Conservation (phyloP, 2,329 filamentous ascomycete genomes). For the Xylaria sp. region DNA sequence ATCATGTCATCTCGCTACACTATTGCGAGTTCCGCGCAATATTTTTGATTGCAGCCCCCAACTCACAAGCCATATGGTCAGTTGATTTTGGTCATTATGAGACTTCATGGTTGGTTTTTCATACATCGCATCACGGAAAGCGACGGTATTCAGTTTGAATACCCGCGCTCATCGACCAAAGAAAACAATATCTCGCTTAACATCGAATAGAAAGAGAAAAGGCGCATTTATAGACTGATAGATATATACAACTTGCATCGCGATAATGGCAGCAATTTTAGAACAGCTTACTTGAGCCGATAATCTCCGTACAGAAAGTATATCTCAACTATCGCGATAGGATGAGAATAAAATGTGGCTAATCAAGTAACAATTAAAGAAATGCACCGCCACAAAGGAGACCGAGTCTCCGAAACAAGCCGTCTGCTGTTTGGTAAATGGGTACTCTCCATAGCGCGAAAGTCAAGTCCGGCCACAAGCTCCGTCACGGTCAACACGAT, state of each 20-base stretch:
- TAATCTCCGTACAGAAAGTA: not conserved
- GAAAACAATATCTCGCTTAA: not conserved
- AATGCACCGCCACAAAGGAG: conserved; percentile 29
- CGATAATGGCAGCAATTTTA: not conserved
- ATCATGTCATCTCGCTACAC: not conserved
- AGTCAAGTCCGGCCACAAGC: conserved; percentile 22
- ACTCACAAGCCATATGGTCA: not conserved
- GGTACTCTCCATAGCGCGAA: conserved; percentile 14
- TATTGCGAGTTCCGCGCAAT: not conserved
- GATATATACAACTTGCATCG: conserved; percentile 1
- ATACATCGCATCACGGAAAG: not conserved
- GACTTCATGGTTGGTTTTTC: not conserved
- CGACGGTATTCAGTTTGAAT: not conserved
- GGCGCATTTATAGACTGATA: conserved; percentile 8
- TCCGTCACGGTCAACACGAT: conserved; percentile 6
- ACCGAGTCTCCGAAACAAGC: conserved; percentile 41
- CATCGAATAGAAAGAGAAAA: conserved; percentile 1
- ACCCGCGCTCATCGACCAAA: not conserved
- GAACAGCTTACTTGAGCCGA: conserved; percentile 12
- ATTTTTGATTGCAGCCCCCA: not conserved
- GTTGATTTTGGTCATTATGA: not conserved
- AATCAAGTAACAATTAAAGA: no score
- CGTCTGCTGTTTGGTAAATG: conserved; percentile 40
- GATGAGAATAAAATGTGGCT: conserved; percentile 22
- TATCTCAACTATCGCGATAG: no score